Evolutionary conservation across 2,329 filamentous ascomycete genomes (phyloP).

Genomic region (Cercospora sojina): DNA sequence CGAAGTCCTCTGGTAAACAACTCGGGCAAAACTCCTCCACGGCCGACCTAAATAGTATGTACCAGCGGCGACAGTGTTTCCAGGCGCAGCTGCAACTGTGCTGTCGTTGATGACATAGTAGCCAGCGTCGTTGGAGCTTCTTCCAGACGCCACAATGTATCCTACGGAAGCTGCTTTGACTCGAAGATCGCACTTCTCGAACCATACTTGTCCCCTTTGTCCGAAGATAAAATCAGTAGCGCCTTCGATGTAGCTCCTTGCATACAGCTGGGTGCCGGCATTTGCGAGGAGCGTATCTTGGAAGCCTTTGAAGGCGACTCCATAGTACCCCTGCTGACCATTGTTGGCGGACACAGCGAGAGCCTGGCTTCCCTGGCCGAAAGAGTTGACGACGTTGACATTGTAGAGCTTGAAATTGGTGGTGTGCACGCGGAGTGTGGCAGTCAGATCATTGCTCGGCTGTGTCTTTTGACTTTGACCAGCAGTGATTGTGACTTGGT

Average conservation of each 20-base stretch:
- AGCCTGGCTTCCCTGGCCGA: constrained; percentile 52
- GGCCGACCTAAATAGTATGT: constrained; percentile 55
- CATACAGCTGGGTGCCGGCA: constrained; percentile 57
- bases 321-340: constrained; percentile 58
- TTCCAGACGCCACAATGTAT: constrained; percentile 49
- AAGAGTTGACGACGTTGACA: constrained; percentile 56
- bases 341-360: constrained; percentile 55
- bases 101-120: constrained; percentile 59
- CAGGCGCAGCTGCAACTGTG: constrained; percentile 45
- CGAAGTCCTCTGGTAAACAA: constrained; percentile 52
- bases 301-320: constrained; percentile 53
- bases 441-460: constrained; percentile 55
- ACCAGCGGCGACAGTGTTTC: constrained; percentile 41
- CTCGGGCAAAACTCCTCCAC: constrained; percentile 53
- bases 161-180: constrained; percentile 45
- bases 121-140: constrained; percentile 43
- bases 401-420: constrained; percentile 62
- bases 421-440: constrained; percentile 51
- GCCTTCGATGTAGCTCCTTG: constrained; percentile 57
- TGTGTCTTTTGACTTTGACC: constrained; percentile 49
- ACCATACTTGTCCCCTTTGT: constrained; percentile 53
- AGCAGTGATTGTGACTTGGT: constrained; percentile 58
- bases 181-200: constrained; percentile 51
- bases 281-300: constrained; percentile 57
- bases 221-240: constrained; percentile 63